Percentiles rank a stretch among this genome's conserved stretches.
These are phyloP conservation scores for Immersiporthe knoxdaviesiana DNA, from an alignment of 2,329 filamentous ascomycete species.

Conservation along the genomic window DNA sequence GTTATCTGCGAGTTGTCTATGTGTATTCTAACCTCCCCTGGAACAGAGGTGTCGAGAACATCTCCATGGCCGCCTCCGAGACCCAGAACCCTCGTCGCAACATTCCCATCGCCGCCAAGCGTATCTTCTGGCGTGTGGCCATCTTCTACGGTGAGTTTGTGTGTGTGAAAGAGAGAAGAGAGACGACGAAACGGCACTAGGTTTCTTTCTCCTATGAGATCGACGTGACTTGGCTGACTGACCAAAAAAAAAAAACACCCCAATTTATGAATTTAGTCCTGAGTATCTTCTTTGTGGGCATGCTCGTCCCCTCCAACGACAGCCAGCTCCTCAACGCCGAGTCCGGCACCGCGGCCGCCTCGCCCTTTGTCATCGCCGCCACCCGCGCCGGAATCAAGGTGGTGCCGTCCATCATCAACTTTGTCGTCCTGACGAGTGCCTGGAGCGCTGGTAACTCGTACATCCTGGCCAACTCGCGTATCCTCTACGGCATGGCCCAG, in stretches of 20 bases:
- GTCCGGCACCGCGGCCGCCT: conserved; percentile 50
- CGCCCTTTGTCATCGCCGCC: conserved; percentile 55
- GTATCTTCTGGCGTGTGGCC: conserved; percentile 35
- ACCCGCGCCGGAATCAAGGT: conserved; percentile 56
- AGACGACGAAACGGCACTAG: too few species aligned
- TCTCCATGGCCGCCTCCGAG: conserved; percentile 34
- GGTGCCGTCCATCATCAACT: conserved; percentile 59
- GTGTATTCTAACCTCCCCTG: conserved; percentile 7
- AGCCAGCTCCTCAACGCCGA: conserved; percentile 49
- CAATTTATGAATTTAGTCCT: conserved; percentile 40
- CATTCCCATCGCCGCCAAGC: conserved; percentile 34
- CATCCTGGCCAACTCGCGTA: conserved; percentile 59
- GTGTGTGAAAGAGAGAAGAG: not conserved
- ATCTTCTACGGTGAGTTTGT: conserved; percentile 42
- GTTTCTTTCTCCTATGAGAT: too few species aligned
- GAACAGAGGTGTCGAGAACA: conserved; percentile 34
- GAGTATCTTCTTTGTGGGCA: conserved; percentile 54
- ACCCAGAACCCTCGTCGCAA: conserved; percentile 50
- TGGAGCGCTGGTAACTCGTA: conserved; percentile 55
- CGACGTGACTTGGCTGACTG: not conserved
- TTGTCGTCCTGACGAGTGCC: conserved; percentile 55
- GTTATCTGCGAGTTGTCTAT: too few species aligned
- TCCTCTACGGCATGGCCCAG: conserved; percentile 58
- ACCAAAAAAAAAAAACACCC: not conserved
- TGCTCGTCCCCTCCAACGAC: conserved; percentile 58